Evolutionary conservation across 2,329 filamentous ascomycete genomes (phyloP), one percentile per base, ranked within the genome.

Genomic region (Colletotrichum siamense): DNA sequence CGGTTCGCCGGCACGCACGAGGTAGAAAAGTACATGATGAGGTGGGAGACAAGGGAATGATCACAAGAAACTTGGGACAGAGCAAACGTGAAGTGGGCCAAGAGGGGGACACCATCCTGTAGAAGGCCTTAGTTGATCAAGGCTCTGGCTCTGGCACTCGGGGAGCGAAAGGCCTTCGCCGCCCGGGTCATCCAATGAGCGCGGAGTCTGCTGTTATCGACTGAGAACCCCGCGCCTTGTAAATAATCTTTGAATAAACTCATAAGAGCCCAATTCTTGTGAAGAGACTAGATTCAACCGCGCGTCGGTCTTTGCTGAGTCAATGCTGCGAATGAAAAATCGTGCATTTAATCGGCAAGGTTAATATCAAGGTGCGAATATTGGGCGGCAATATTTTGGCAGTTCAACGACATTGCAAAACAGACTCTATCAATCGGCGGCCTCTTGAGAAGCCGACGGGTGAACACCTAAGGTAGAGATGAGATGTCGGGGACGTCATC

Each of bases 21-120:
- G 73, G 55, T 79, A 6, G 79, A 79, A 62, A 72, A 76, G 26
- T 77, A 71, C 13, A 79, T 79, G 78, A 63, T 81, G 12, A 32
- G 73, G 22, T 61, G 57, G 22, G 52, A 13, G 9, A 26, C 28
- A 4, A 36, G 13, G 6, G 7, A 28, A 34, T 8, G 10, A 62
- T 13, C 8, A 36, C 2, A 6, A 36, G 6, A 18, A 9, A 24
- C n/a, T 9, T 9, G 26, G 39, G 7, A 55, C 12, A 15, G 28
- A 5, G 28, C 30, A 12, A n/a, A 1, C 5, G 18, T 24, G 0
- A 32, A 62, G 28, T 30, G 59, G 18, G 12, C 24, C 9, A 28
- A 0, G 9, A 59, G 44, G 44, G 6, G 0, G 55, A 59, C 55
- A 1, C 55, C 18, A 22, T 52, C 1, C 3, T 1, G n/a, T 39